Base-by-base conservation (phyloP, 2,329 filamentous ascomycete genomes). In the Thelonectria olida region DNA sequence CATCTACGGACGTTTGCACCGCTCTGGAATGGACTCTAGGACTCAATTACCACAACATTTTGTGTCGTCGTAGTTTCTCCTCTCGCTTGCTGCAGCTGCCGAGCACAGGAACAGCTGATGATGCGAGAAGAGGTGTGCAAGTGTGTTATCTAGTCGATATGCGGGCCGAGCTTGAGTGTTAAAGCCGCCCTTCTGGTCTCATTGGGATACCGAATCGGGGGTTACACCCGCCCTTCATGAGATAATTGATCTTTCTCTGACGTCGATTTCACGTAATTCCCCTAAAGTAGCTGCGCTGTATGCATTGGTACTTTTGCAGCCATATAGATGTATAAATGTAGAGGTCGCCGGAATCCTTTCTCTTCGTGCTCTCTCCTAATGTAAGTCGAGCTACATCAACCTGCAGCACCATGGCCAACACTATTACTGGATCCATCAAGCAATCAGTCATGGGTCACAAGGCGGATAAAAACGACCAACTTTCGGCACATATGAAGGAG, bases 391-490 rank as follows among this genome's bases (percentile, higher is more conserved):
- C 36, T 25, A 12, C 10, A 27, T 13, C 15, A 17, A 8, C 22
- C 7, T 27, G 28, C n/a, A n/a, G 39, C 23, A 41, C n/a, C 20
- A 73, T 73, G 71, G 61, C 66, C 2, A 62, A 68, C 1, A 45
- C 75, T 19, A 65, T 78, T 15, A 69, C 75, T 15, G 72, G 75
- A 28, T 68, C 76, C 27, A 64, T 80, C 23, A 75, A 78, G 27
- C 77, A 78, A 50, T 78, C 78, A 71, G 73, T 80, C 65, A 79
- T 78, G 71, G 80, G 81, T 38, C 72, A 76, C 49, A 68, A 72
- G 58, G 74, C 68, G 64, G 79, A 81, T 64, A 93, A 93, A 81
- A 71, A 85, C 23, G 81, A 82, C 15, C 88, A 93, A 69, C 80
- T 94, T 48, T 75, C 81, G 23, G 77, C 78, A 39, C 80, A 88